Conservation (phyloP, 1,284 basidiomycete species). For the Hortiboletus rubellus region DNA sequence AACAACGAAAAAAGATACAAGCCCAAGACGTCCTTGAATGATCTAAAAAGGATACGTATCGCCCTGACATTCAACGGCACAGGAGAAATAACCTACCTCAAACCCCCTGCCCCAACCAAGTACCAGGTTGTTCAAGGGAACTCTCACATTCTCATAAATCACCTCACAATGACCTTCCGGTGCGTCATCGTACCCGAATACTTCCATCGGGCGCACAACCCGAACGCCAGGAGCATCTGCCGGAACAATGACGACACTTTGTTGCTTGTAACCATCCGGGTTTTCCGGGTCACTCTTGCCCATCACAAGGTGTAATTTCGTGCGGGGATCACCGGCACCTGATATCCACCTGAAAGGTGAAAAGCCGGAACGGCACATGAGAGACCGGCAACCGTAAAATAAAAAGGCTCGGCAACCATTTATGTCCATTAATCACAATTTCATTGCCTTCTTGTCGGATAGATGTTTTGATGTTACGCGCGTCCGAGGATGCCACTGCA, state of each 20-base stretch:
- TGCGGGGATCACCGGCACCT: slow-evolving; percentile 93
- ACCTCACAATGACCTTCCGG: slow-evolving; percentile 97
- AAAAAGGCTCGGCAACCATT: slow-evolving; percentile 62
- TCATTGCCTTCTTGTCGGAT: slow-evolving; percentile 85
- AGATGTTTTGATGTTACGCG: slow-evolving; percentile 92
- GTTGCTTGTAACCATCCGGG: slow-evolving; percentile 74
- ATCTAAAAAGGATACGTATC: slow-evolving; percentile 53
- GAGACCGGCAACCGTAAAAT: slow-evolving; percentile 1
- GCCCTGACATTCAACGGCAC: background rate
- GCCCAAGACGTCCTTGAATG: slow-evolving; percentile 97
- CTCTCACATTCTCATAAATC: slow-evolving; percentile 90
- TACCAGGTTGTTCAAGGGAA: slow-evolving; percentile 82
- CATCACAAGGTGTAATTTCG: slow-evolving; percentile 89
- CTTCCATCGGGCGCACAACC: slow-evolving; percentile 87
- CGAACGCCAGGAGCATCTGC: slow-evolving; percentile 86
- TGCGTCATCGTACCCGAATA: slow-evolving; percentile 94
- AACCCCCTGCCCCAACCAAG: slow-evolving; percentile 94
- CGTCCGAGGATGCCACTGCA: slow-evolving; percentile 91
- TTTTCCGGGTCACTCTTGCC: slow-evolving; percentile 86
- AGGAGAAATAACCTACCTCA: slow-evolving; percentile 50
- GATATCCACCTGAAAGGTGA: slow-evolving; percentile 80
- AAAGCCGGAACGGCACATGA: slow-evolving; percentile 11
- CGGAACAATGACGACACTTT: slow-evolving; percentile 94
- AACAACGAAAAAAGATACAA: slow-evolving; percentile 23
- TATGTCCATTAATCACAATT: slow-evolving; percentile 94